phyloP scores from a whole-genome alignment of 148 eudicot genomes.

The Mesembryanthemum crystallinum region DNA sequence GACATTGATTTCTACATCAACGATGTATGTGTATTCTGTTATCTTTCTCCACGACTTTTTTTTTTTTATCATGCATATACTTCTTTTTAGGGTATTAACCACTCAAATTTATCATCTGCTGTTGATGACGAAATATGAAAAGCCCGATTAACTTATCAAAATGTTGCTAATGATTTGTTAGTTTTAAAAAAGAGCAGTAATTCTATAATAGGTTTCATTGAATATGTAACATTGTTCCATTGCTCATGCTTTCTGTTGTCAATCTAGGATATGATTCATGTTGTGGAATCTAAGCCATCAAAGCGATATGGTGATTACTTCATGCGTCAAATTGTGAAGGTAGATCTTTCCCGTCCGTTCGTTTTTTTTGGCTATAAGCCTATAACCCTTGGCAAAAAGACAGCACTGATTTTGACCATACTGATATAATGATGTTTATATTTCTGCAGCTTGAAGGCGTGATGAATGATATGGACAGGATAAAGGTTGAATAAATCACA shows the following conservation, averaged over 20 bases:
- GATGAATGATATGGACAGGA: constrained; percentile 77
- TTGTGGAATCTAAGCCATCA: constrained; percentile 65
- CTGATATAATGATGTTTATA: constrained; percentile 6
- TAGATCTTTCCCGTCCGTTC: constrained; percentile 5
- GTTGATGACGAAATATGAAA: too few species aligned
- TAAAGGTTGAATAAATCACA: constrained; percentile 57
- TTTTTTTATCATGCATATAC: not conserved
- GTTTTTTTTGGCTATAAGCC: too few species aligned
- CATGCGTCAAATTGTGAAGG: constrained; percentile 91
- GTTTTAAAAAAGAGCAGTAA: not conserved
- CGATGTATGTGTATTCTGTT: constrained; percentile 52
- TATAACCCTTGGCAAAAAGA: too few species aligned
- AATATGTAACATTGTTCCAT: too few species aligned
- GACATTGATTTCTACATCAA: constrained; percentile 85
- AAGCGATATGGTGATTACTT: constrained; percentile 89
- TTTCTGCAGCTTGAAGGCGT: constrained; percentile 80
- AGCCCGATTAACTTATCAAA: not conserved
- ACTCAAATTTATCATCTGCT: too few species aligned
- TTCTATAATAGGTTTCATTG: too few species aligned
- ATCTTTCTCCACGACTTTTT: constrained; percentile 14
- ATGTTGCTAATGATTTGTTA: not conserved
- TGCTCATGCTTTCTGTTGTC: not conserved
- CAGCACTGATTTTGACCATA: not conserved
- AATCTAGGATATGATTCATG: constrained; percentile 71
- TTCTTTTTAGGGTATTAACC: not conserved